phyloP scores from a whole-genome alignment of 768 basidiomycete genomes.

The Amanita phalloides region DNA sequence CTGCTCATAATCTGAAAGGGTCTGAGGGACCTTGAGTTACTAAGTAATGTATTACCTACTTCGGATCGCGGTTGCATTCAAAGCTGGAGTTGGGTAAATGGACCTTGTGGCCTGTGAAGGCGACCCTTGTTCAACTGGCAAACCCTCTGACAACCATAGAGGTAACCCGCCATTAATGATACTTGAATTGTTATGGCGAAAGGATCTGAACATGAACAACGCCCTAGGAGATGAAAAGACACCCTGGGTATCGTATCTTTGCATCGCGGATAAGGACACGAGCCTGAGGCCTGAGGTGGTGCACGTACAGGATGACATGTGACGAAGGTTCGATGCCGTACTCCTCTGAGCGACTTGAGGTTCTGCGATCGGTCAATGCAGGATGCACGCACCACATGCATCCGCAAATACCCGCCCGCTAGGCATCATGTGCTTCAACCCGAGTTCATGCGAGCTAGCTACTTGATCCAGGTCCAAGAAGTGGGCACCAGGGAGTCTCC shows the following conservation, averaged over 20 bases:
- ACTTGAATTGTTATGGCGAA: conserved; percentile 80
- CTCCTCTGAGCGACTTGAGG: conserved; percentile 25
- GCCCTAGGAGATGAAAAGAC: conserved; percentile 90
- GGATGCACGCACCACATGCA: conserved; percentile 57
- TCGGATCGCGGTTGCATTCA: conserved; percentile 41
- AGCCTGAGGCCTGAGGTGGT: background rate
- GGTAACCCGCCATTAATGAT: conserved; percentile 92
- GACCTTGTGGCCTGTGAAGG: conserved; percentile 16
- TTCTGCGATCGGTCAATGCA: background rate
- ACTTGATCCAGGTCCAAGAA: conserved; percentile 79
- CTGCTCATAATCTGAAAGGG: conserved; percentile 60
- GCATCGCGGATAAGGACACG: conserved; percentile 1
- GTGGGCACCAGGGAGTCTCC: conserved; percentile 60
- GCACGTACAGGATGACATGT: conserved; percentile 71
- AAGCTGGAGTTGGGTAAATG: conserved; percentile 41
- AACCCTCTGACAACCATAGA: conserved; percentile 61
- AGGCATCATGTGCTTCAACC: conserved; percentile 94
- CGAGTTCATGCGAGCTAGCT: conserved; percentile 61
- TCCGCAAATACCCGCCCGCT: conserved; percentile 54
- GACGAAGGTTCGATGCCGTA: conserved; percentile 65
- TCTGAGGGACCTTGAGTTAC: conserved; percentile 6
- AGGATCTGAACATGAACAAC: conserved; percentile 88
- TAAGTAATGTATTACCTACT: conserved; percentile 25
- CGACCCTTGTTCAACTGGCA: conserved; percentile 33
- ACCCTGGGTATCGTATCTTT: conserved; percentile 82